phyloP scores from a whole-genome alignment of 1,284 basidiomycete species.

The Tilletia indica region DNA sequence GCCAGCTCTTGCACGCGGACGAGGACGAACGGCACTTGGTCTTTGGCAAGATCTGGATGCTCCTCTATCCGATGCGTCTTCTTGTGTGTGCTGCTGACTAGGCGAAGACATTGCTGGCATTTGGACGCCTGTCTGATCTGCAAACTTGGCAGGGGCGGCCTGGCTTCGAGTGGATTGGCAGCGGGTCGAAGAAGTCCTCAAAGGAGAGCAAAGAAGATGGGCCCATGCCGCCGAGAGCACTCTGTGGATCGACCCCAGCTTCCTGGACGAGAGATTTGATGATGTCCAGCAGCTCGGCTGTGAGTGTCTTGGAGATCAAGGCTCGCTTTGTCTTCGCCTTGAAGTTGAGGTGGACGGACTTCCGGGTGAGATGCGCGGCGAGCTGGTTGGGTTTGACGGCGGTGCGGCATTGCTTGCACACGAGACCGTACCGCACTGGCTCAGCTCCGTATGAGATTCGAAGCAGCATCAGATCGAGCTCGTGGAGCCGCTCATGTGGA shows the following conservation, averaged over 20 bases:
- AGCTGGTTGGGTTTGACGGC: constrained; percentile 14
- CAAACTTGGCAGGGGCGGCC: constrained; percentile 3
- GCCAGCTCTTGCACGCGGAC: constrained; percentile 12
- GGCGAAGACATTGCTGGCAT: constrained; percentile 7
- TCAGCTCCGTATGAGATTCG: constrained; percentile 4
- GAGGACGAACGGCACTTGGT: not conserved
- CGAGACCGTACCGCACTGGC: not conserved
- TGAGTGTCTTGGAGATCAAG: not conserved
- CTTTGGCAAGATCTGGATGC: not conserved
- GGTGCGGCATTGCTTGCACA: constrained; percentile 4
- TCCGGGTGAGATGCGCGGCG: constrained; percentile 10
- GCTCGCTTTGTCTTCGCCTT: constrained; percentile 12
- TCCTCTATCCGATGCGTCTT: constrained; percentile 9
- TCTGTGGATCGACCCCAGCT: not conserved
- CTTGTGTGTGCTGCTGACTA: constrained; percentile 16
- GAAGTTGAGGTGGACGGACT: constrained; percentile 2
- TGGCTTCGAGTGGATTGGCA: not conserved
- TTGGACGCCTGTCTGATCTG: constrained; percentile 12
- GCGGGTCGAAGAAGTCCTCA: constrained; percentile 10
- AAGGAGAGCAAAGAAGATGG: constrained; percentile 10
- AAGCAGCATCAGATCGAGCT: constrained; percentile 6
- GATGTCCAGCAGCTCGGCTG: not conserved
- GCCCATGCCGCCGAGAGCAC: not conserved
- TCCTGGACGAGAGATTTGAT: not conserved
- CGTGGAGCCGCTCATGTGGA: not conserved